Percentiles rank a stretch among this genome's conserved stretches.
Evolutionary conservation across 768 basidiomycete species (phyloP).

Genomic region (Macrocybe gigantea): DNA sequence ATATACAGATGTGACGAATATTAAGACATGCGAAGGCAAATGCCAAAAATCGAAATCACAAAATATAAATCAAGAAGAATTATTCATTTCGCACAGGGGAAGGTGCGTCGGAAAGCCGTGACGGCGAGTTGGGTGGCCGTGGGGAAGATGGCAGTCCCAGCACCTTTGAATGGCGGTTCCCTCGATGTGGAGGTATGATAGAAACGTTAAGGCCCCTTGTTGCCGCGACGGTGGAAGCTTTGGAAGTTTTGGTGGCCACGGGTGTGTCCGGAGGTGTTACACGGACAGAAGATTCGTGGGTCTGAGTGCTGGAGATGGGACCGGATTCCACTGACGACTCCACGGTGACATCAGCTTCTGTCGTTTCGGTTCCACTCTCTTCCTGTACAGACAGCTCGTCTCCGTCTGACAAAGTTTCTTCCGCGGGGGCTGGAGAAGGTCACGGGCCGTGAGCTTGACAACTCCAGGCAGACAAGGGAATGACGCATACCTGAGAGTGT

Average conservation of each 20-base stretch:
- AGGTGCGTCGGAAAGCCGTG: slow-evolving; percentile 11
- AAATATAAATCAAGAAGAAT: slow-evolving; percentile 3
- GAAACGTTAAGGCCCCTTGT: slow-evolving; percentile 67
- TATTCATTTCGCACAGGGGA: slow-evolving; percentile 17
- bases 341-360: slow-evolving; percentile 47
- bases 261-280: slow-evolving; percentile 37
- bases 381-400: slow-evolving; percentile 65
- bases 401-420: slow-evolving; percentile 64
- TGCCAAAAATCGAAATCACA: not conserved
- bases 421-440: slow-evolving; percentile 32
- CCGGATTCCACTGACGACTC: slow-evolving; percentile 45
- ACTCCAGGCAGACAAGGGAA: not conserved
- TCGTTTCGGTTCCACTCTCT: slow-evolving; percentile 71
- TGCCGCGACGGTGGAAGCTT: slow-evolving; percentile 58
- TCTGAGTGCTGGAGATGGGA: slow-evolving; percentile 22
- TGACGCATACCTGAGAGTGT: slow-evolving; percentile 52
- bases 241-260: slow-evolving; percentile 33
- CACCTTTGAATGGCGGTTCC: slow-evolving; percentile 59
- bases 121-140: slow-evolving; percentile 38
- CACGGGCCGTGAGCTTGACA: too few relatives aligned
- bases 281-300: slow-evolving; percentile 21
- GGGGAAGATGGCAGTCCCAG: slow-evolving; percentile 58
- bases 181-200: slow-evolving; percentile 42
- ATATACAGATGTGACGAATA: slow-evolving; percentile 3
- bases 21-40: slow-evolving; percentile 7